Evolutionary conservation across 2,329 filamentous ascomycete genomes (phyloP), one percentile per base, ranked within the genome.

Genomic region (Allantophomopsis lycopodina): DNA sequence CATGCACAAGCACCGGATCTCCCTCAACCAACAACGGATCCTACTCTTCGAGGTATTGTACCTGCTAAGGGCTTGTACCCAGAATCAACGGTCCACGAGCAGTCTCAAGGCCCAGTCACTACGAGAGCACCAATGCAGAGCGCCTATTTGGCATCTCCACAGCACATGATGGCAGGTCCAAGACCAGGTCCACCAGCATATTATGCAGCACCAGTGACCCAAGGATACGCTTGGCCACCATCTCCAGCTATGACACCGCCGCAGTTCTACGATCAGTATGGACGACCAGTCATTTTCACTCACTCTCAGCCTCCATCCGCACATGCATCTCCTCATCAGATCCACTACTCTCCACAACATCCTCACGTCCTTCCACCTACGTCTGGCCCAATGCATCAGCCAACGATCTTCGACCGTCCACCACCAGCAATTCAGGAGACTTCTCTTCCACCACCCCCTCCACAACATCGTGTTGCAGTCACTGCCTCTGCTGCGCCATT

Each of bases 61-160:
- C 89, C 89, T 0, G 73, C 80, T 35, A 95, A 94, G 68, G 89
- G 88, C 55, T 86, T 96, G 76, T 98, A 98, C 58, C 91, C 91
- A 0, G 91, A 98, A 60, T 94, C 89, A 1, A 94, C 86, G 35
- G 77, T 95, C 50, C 85, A 86, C 55, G 89, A 95, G 53, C 71
- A 79, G 45, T 81, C 81, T 56, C 81, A 80, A 42, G 78, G 86
- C 12, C 85, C 88, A 11, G 79, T 84, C 2, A 74, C 93, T 32
- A 89, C 86, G 11, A 75, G 86, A 48, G 74, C 81, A 1, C 86
- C 77, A 2, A 77, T 82, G 65, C 71, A 60, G 53, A 69, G 63
- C 45, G 60, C 50, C 39, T 64, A 61, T 55, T 60, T 58, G 39
- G 56, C 52, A 52, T 59, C 57, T 40, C 57, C 53, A 43, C 61